These are phyloP conservation scores for Solanum rostratum DNA, from an alignment of 257 asterid species.

Conservation along the genomic window DNA sequence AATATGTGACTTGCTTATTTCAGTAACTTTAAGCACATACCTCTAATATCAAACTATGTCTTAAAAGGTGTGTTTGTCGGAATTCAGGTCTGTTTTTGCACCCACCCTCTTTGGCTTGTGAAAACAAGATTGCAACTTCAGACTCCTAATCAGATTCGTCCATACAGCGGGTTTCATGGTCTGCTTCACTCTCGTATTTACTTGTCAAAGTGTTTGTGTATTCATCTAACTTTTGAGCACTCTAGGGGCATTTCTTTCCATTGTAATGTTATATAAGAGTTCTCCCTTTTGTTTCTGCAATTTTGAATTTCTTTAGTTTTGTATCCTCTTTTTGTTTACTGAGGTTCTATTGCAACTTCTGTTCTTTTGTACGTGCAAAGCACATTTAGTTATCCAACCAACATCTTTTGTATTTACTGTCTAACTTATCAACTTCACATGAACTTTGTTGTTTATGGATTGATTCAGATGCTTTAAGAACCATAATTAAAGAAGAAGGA, in stretches of 20 bases:
- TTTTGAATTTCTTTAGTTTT: neutral
- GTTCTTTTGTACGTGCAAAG: neutral
- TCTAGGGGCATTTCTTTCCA: neutral
- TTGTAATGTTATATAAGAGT: neutral
- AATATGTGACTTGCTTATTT: neutral
- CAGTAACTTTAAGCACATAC: neutral
- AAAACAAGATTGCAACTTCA: slow-evolving; percentile 98
- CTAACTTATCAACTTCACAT: neutral
- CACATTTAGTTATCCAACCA: neutral
- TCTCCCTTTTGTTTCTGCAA: neutral
- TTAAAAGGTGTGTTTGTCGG: slow-evolving; percentile 5
- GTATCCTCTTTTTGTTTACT: neutral
- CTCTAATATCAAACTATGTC: neutral
- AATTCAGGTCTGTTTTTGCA: slow-evolving; percentile 59
- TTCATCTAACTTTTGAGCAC: neutral
- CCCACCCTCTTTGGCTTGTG: slow-evolving; percentile 96
- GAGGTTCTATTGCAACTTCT: neutral
- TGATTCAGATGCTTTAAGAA: slow-evolving; percentile 72
- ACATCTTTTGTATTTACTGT: neutral
- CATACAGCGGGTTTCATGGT: slow-evolving; percentile 92
- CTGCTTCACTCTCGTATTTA: slow-evolving; percentile 14
- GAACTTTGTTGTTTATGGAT: slow-evolving; percentile 1
- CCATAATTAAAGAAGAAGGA: slow-evolving; percentile 92
- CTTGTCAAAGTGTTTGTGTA: neutral
- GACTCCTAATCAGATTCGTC: slow-evolving; percentile 59